Base-by-base conservation (phyloP, 2,329 filamentous ascomycete species). In the Ceratocystis colombiana region DNA sequence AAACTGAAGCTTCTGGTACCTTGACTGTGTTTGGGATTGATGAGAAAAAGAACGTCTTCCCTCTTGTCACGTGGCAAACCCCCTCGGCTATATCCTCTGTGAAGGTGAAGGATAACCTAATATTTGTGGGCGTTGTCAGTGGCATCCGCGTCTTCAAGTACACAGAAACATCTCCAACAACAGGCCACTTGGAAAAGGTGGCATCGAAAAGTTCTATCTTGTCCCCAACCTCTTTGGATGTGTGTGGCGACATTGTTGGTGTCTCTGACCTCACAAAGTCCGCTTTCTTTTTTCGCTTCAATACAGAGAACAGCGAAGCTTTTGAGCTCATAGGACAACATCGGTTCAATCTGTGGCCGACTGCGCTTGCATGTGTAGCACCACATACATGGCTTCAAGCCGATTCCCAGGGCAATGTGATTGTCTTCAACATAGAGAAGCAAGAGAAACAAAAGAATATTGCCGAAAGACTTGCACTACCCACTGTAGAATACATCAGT, bases 211-310 rank as follows among this genome's bases (percentile, higher is more conserved):
- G 91, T 12, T 88, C 90, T 1, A 85, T 90, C 1, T 95, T 91
- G 0, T 89, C 89, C 41, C 92, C 94, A 0, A 84, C 96, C 17
- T 89, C 93, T 70, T 74, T 97, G 5, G 85, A 87, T 8, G 82
- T 96, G 15, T 83, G 84, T 1, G 88, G 83, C 0, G 86, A 87
- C 70, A 80, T 84, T 28, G 92, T 99, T 69, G 90, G 89, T 0
- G 86, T 97, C 8, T 89, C 88, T 0, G 94, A 99, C 72, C 78
- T 99, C 59, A 96, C 96, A 89, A 96, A 97, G 76, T 96, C 90
- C 1, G 79, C 96, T 28, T 86, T 88, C 1, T 77, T 97, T 5
- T 79, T 96, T 7, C 81, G 94, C 72, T 94, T 88, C 72, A 78
- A 80, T 0, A 80, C 81, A 2, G 83, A 87, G 65, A 82, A 79